phyloP scores from a whole-genome alignment of 2,329 filamentous ascomycete genomes.

The Phialophora tarda region DNA sequence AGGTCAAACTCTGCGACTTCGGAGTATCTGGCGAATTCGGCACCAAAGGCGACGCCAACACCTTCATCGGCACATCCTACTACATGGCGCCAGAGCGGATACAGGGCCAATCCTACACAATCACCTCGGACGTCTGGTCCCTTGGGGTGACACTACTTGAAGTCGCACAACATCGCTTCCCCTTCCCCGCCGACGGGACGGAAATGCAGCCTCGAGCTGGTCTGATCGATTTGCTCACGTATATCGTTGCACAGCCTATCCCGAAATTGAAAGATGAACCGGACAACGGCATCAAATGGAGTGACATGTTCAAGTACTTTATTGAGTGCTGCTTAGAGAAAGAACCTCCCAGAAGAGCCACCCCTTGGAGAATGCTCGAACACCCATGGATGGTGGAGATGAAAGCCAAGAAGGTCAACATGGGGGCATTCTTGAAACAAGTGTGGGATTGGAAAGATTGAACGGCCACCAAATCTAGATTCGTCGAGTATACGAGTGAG shows the following conservation, averaged over 20 bases:
- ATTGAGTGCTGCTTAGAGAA: slow-evolving; percentile 99
- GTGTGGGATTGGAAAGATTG: slow-evolving; percentile 96
- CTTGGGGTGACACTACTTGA: slow-evolving; percentile 96
- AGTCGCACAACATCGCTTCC: slow-evolving; percentile 98
- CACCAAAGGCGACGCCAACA: slow-evolving; percentile 97
- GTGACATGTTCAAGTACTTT: slow-evolving; percentile 97
- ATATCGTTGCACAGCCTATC: slow-evolving; percentile 94
- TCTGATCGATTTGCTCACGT: slow-evolving; percentile 92
- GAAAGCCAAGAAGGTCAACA: slow-evolving; percentile 94
- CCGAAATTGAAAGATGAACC: slow-evolving; percentile 96
- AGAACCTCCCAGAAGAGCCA: slow-evolving; percentile 82
- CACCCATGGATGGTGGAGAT: slow-evolving; percentile 99
- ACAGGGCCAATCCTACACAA: slow-evolving; percentile 96
- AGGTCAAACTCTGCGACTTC: slow-evolving; percentile 98
- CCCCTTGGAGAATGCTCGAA: slow-evolving; percentile 97
- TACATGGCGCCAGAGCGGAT: slow-evolving; percentile 99
- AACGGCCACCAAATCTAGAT: slow-evolving; percentile 16
- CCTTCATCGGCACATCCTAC: slow-evolving; percentile 97
- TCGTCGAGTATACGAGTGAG: not conserved
- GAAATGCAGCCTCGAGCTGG: slow-evolving; percentile 93
- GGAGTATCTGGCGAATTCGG: slow-evolving; percentile 97
- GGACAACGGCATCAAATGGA: slow-evolving; percentile 88
- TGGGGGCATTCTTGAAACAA: slow-evolving; percentile 89
- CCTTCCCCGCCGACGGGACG: slow-evolving; percentile 94
- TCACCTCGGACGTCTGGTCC: slow-evolving; percentile 98